Conservation (phyloP, 2,329 filamentous ascomycete species). For the Pseudogymnoascus sp. region DNA sequence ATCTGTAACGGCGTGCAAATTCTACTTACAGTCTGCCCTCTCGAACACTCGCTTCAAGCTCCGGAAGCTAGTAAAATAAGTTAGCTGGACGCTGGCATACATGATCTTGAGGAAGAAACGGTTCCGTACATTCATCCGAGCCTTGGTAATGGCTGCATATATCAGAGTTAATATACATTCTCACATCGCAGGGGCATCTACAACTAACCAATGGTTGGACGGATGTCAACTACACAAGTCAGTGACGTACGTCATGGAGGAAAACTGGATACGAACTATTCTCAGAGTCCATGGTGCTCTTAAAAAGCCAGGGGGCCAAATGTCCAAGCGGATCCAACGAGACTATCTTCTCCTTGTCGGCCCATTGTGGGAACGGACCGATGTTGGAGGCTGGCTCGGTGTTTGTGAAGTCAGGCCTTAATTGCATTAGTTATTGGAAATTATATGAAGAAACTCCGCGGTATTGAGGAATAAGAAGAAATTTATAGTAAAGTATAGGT, state of each 20-base stretch:
- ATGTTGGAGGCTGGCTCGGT: slow-evolving; percentile 88
- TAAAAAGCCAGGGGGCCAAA: slow-evolving; percentile 74
- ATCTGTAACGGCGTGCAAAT: not conserved
- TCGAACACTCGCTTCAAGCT: slow-evolving; percentile 81
- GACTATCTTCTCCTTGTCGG: slow-evolving; percentile 85
- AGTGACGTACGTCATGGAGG: slow-evolving; percentile 13
- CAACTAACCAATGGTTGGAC: slow-evolving; percentile 28
- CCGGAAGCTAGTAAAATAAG: slow-evolving; percentile 54
- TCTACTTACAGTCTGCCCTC: slow-evolving; percentile 58
- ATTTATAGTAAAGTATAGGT: slow-evolving; percentile 8
- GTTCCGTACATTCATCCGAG: slow-evolving; percentile 28
- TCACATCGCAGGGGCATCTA: not conserved
- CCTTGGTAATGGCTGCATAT: slow-evolving; percentile 27
- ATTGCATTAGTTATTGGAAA: not conserved
- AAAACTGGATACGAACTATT: slow-evolving; percentile 40
- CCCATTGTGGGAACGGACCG: slow-evolving; percentile 85
- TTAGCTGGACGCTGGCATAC: slow-evolving; percentile 2
- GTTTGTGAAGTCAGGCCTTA: slow-evolving; percentile 63
- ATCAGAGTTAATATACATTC: not conserved
- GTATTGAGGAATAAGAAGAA: not conserved
- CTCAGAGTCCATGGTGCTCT: slow-evolving; percentile 67
- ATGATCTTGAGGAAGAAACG: not conserved
- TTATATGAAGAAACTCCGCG: not conserved
- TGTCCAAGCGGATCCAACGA: slow-evolving; percentile 96
- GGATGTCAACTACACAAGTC: slow-evolving; percentile 28